Evolutionary conservation across 306 rosid genomes (phyloP), one percentile per base, ranked within the genome.

Genomic region (Citrullus mucosospermus): DNA sequence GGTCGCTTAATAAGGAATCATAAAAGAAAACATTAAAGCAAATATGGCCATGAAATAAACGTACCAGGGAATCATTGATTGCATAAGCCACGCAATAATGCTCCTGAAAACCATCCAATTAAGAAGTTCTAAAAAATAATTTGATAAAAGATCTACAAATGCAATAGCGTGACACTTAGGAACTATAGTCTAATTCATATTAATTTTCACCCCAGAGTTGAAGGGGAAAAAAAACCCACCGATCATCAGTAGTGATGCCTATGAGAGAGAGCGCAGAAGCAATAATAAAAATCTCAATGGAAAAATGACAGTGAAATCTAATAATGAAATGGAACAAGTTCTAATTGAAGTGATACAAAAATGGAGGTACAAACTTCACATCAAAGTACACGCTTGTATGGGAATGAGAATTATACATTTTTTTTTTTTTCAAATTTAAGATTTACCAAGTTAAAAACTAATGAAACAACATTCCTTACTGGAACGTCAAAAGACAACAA

Each of bases 21-120:
- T 38, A 59, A 25, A 41, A 59, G 32, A 56, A 18, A 17, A 36
- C 11, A 17, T 56, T 39, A 53, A 56, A 55, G 11, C 25, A 43
- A 61, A 34, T n/a, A 34, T 44, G 55, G 48, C 34, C 68, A 8
- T 28, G 41, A 55, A 25, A 70, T 65, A 54, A 75, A 63, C 91
- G 60, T 88, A 95, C 98, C 96, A 83, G 88, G 73, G 93, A 88
- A 80, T 94, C 97, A 79, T 90, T 92, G 91, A 91, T 85, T 80
- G 96, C 95, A 89, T 87, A 86, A 81, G 96, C 93, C 88, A 92
- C 96, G 78, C 98, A 95, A 83, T 95, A 95, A 84, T 95, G 98
- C 89, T 95, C 96, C 98, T 95, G 97, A 82, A 89, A 92, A 79
- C 79, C 85, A 89, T 62, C 70, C 60, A 46, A 77, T 43, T 22